These are phyloP conservation scores for Fusarium sp. DNA, from an alignment of 2,329 filamentous ascomycete genomes.

Conservation along the genomic window DNA sequence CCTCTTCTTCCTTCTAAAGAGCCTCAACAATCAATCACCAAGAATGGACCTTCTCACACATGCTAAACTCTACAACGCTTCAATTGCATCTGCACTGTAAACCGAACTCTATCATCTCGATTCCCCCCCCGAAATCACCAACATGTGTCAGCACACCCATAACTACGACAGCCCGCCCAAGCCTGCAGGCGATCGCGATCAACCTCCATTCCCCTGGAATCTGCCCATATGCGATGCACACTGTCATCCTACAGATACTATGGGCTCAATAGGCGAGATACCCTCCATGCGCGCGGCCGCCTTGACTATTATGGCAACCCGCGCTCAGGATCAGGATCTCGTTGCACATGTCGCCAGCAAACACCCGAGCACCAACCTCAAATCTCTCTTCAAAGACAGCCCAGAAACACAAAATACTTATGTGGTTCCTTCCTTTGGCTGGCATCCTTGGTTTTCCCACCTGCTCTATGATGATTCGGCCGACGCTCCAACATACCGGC, in stretches of 20 bases:
- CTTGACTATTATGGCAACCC: constrained; percentile 80
- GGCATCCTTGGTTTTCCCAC: constrained; percentile 89
- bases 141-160: constrained; percentile 24
- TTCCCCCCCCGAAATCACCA: not conserved
- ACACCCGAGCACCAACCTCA: constrained; percentile 55
- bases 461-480: constrained; percentile 72
- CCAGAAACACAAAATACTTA: not conserved
- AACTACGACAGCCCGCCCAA: constrained; percentile 8
- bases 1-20: not conserved
- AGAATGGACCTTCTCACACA: constrained; percentile 5
- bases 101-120: not conserved
- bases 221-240: constrained; percentile 79
- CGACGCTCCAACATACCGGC: constrained; percentile 50
- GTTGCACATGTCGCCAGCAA: constrained; percentile 69
- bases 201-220: constrained; percentile 70
- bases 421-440: constrained; percentile 78
- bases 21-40: constrained; percentile 13
- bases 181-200: not conserved
- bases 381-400: not conserved
- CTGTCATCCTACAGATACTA: constrained; percentile 84
- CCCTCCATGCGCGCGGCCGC: constrained; percentile 70
- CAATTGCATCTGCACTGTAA: not conserved
- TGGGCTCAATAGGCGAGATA: constrained; percentile 67
- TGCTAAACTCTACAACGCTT: not conserved
- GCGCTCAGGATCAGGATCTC: constrained; percentile 77